phyloP scores from a whole-genome alignment of 768 basidiomycete species.

The Mycena capillaripes region DNA sequence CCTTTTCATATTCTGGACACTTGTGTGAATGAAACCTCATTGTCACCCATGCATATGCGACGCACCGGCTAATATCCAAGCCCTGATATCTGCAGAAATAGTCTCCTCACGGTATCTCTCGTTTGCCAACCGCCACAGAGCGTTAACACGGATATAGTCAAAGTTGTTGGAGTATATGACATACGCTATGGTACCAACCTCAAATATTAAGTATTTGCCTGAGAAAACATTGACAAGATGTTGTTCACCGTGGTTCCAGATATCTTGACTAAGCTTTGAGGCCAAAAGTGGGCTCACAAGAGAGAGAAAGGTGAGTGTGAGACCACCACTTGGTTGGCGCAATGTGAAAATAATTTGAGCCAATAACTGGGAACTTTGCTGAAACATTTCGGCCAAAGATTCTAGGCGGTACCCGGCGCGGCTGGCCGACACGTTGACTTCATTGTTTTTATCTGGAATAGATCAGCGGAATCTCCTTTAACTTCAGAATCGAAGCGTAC shows the following conservation, averaged over 20 bases:
- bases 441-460: slow-evolving; percentile 9
- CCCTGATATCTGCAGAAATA: not conserved
- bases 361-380: not conserved
- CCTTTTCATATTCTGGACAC: slow-evolving; percentile 6
- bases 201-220: too few relatives aligned
- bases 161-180: slow-evolving; percentile 7
- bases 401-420: not conserved
- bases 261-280: not conserved
- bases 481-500: not conserved
- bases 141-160: not conserved
- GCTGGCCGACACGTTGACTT: not conserved
- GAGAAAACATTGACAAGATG: too few relatives aligned
- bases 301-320: not conserved
- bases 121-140: not conserved
- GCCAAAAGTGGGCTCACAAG: slow-evolving; percentile 13
- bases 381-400: not conserved
- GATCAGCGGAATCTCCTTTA: not conserved
- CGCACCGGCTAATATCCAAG: slow-evolving; percentile 3
- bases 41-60: not conserved
- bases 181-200: not conserved
- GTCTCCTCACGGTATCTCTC: not conserved
- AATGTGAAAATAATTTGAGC: slow-evolving; percentile 15
- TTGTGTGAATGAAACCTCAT: too few relatives aligned
- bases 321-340: slow-evolving; percentile 14
- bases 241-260: not conserved